These are phyloP conservation scores for Candolleomyces aberdarensis DNA, from an alignment of 768 basidiomycete species.

Conservation along the genomic window DNA sequence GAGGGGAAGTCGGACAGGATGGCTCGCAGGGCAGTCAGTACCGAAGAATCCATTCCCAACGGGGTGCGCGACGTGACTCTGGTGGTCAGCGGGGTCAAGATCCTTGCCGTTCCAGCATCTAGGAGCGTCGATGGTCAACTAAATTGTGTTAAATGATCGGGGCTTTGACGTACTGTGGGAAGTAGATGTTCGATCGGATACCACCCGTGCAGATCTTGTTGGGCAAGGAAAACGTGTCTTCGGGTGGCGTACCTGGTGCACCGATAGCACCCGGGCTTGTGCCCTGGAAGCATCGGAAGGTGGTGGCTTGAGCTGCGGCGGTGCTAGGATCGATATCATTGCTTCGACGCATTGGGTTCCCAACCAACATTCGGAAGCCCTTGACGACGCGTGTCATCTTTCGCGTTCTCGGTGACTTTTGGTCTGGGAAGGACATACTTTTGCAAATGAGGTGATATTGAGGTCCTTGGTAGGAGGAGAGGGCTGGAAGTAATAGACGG, in stretches of 20 bases:
- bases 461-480: neutral
- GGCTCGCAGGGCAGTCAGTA: constrained; percentile 7
- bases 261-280: constrained; percentile 6
- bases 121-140: neutral
- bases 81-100: constrained; percentile 7
- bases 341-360: neutral
- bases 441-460: neutral
- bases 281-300: constrained; percentile 4
- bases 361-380: constrained; percentile 2
- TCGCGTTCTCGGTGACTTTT: too few species aligned
- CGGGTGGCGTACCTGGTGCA: constrained; percentile 1
- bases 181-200: constrained; percentile 5
- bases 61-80: constrained; percentile 10
- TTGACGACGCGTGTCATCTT: neutral
- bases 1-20: constrained; percentile 12
- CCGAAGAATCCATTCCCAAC: constrained; percentile 6
- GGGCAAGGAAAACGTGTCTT: constrained; percentile 5
- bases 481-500: neutral
- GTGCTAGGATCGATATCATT: neutral
- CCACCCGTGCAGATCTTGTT: constrained; percentile 1
- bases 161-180: neutral
- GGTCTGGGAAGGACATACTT: neutral
- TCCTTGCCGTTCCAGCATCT: constrained; percentile 10
- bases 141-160: neutral
- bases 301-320: neutral